A percentile compares a stretch with the other conserved stretches of the same genome.
Conservation (phyloP, 2,329 filamentous ascomycete genomes). For the Alternaria angustiovoidea region DNA sequence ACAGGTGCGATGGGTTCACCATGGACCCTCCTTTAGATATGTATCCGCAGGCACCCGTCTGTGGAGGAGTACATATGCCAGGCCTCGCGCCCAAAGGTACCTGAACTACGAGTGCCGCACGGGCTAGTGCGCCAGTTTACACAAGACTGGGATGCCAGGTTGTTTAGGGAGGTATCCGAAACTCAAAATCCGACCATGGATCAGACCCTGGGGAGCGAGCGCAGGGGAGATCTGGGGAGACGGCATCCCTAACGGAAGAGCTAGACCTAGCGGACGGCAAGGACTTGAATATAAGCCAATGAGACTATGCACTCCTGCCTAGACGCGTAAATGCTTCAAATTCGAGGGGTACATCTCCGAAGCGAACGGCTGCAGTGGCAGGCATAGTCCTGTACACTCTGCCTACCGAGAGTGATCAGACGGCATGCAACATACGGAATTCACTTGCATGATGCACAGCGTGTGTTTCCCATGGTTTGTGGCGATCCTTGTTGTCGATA, state of each 20-base stretch:
- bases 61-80: slow-evolving; percentile 5
- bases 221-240: neutral
- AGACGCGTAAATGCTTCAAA: neutral
- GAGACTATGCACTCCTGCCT: neutral
- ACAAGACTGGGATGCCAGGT: slow-evolving; percentile 1
- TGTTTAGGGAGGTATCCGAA: slow-evolving; percentile 5
- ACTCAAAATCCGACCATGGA: slow-evolving; percentile 10
- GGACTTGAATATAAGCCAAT: neutral
- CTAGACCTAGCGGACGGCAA: slow-evolving; percentile 11
- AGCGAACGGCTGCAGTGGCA: neutral
- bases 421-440: neutral
- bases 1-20: neutral
- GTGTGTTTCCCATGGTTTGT: neutral
- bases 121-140: neutral
- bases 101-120: neutral
- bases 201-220: neutral
- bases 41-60: neutral
- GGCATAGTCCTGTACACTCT: neutral
- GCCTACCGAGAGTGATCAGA: neutral
- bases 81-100: neutral
- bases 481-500: neutral
- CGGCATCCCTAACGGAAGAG: slow-evolving; percentile 1
- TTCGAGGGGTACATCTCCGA: neutral
- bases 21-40: slow-evolving; percentile 1
- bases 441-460: slow-evolving; percentile 5